Conservation (phyloP, 1,284 basidiomycete species). For the Rhodofomes roseus region DNA sequence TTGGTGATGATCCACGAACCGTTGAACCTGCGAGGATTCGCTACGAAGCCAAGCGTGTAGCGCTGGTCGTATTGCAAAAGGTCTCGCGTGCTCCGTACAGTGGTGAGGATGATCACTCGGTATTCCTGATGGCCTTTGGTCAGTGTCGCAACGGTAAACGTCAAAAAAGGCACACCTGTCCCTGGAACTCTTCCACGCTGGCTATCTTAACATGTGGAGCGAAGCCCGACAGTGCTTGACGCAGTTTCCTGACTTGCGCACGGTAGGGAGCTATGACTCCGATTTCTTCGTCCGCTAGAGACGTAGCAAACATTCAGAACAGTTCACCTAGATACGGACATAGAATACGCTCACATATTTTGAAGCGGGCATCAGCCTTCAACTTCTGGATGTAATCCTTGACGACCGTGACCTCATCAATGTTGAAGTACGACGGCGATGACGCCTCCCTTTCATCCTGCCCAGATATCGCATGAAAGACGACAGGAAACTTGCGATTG, state of each 20-base stretch:
- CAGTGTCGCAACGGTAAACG: neutral
- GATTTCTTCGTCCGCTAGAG: constrained; percentile 38
- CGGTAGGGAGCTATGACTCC: constrained; percentile 56
- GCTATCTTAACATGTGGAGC: constrained; percentile 46
- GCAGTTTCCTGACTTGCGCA: constrained; percentile 47
- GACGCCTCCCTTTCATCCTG: constrained; percentile 38
- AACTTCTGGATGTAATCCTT: constrained; percentile 35
- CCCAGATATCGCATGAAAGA: constrained; percentile 45
- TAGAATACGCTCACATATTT: neutral
- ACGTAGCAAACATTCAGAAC: neutral
- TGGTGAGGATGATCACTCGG: constrained; percentile 41
- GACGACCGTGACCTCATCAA: constrained; percentile 39
- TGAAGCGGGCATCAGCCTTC: neutral
- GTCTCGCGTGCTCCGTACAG: constrained; percentile 39
- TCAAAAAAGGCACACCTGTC: constrained; percentile 39
- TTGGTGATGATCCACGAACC: constrained; percentile 24
- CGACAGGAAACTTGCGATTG: constrained; percentile 37
- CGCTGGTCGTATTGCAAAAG: constrained; percentile 36
- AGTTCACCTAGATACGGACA: neutral
- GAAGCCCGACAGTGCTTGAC: constrained; percentile 30
- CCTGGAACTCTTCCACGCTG: constrained; percentile 62
- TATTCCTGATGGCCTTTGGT: constrained; percentile 32
- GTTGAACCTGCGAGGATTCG: constrained; percentile 42
- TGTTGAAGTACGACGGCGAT: constrained; percentile 49
- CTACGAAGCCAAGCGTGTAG: constrained; percentile 45